These are phyloP conservation scores for Spergularia marina DNA, from an alignment of 148 eudicot species.

Conservation along the genomic window DNA sequence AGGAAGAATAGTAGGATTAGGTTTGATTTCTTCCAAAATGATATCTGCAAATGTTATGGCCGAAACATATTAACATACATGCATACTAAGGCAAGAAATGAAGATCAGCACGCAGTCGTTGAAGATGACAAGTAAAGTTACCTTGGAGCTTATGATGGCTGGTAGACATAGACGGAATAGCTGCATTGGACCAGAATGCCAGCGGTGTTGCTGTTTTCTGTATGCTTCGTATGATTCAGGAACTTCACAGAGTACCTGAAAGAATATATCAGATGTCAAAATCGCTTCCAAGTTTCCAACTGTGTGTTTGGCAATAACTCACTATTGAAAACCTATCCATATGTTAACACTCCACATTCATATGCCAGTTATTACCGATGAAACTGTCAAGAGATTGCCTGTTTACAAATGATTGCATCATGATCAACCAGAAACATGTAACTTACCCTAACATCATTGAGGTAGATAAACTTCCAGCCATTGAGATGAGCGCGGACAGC, in stretches of 20 bases:
- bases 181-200: constrained; percentile 97
- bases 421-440: background rate
- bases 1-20: constrained; percentile 73
- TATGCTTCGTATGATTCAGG: constrained; percentile 86
- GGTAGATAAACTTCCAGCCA: constrained; percentile 80
- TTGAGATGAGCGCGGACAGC: constrained; percentile 80
- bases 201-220: constrained; percentile 81
- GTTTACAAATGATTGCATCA: background rate
- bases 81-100: background rate
- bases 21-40: constrained; percentile 68
- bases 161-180: constrained; percentile 70
- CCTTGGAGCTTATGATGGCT: constrained; percentile 63
- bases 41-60: constrained; percentile 43
- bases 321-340: background rate
- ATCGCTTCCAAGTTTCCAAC: background rate
- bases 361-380: background rate
- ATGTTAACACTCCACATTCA: background rate
- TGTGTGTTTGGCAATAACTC: background rate
- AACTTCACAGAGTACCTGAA: constrained; percentile 70
- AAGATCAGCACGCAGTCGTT: background rate
- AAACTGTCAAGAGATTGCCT: background rate
- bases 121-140: constrained; percentile 13
- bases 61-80: background rate
- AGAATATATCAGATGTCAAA: background rate
- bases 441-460: constrained; percentile 72